Evolutionary conservation across 2,329 filamentous ascomycete genomes (phyloP).

Genomic region (Knufia petricola): DNA sequence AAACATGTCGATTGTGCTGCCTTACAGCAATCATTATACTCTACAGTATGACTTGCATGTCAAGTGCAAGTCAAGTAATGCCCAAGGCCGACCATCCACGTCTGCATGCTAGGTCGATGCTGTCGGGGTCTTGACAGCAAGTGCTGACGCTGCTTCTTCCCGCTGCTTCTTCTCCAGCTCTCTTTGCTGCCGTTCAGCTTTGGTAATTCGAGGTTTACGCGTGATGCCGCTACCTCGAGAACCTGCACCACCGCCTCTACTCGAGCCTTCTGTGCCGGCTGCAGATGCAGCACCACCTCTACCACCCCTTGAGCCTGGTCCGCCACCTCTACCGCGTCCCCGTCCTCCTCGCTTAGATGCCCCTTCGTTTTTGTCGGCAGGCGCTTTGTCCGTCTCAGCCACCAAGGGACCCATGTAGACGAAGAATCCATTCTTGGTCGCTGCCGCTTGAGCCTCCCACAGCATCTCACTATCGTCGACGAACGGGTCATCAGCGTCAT

Average conservation of each 20-base stretch:
- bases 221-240: constrained; percentile 43
- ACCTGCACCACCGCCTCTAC: constrained; percentile 18
- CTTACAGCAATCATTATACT: too few relatives aligned
- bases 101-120: not conserved
- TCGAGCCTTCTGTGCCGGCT: constrained; percentile 15
- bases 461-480: constrained; percentile 87
- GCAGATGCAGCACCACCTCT: constrained; percentile 17
- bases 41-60: not conserved
- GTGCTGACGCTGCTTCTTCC: constrained; percentile 41
- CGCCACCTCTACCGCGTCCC: constrained; percentile 44
- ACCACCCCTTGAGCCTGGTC: constrained; percentile 38
- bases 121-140: constrained; percentile 24
- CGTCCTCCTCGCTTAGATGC: constrained; percentile 45
- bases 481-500: constrained; percentile 58
- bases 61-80: not conserved
- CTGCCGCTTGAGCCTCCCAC: constrained; percentile 91
- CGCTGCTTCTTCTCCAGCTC: constrained; percentile 72
- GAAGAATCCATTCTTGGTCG: constrained; percentile 93
- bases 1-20: too few relatives aligned
- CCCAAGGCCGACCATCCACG: not conserved
- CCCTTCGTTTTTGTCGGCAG: constrained; percentile 62
- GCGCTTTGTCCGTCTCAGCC: constrained; percentile 70
- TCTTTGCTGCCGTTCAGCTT: constrained; percentile 71
- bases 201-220: constrained; percentile 76
- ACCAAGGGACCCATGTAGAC: constrained; percentile 91